Conservation (phyloP, 192 early-diverging fungal species). For the Glomus cerebriforme region DNA sequence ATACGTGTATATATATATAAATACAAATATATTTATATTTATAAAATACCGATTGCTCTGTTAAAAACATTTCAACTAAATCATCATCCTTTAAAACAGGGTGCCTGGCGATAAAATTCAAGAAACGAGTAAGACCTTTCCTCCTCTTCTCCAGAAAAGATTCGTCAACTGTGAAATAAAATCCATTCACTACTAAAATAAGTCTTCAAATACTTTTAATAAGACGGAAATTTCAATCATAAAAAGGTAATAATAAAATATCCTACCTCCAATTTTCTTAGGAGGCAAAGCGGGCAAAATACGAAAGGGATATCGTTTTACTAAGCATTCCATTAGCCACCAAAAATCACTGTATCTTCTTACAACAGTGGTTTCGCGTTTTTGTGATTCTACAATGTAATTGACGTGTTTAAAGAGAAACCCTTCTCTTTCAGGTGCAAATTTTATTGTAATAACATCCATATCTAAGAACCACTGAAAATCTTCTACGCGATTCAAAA, state of each 20-base stretch:
- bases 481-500: constrained; percentile 36
- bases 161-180: constrained; percentile 56
- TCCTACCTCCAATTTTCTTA: constrained; percentile 79
- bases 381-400: constrained; percentile 78
- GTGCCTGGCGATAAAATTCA: constrained; percentile 76
- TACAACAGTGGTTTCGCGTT: constrained; percentile 57
- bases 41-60: constrained; percentile 63
- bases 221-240: neutral
- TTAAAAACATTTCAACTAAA: constrained; percentile 64
- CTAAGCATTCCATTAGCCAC: constrained; percentile 80
- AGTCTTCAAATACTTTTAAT: neutral
- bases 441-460: constrained; percentile 56
- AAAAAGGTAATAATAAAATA: neutral
- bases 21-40: neutral
- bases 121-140: constrained; percentile 69
- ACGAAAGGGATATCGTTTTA: constrained; percentile 79
- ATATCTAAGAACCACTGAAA: constrained; percentile 58
- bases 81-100: constrained; percentile 68
- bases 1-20: neutral
- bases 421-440: constrained; percentile 55
- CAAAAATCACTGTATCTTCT: constrained; percentile 92
- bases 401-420: constrained; percentile 79
- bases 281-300: constrained; percentile 84
- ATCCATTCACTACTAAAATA: constrained; percentile 37
- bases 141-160: constrained; percentile 71